Evolutionary conservation across 768 basidiomycete genomes (phyloP).

Genomic region (Suillus tomentosus): DNA sequence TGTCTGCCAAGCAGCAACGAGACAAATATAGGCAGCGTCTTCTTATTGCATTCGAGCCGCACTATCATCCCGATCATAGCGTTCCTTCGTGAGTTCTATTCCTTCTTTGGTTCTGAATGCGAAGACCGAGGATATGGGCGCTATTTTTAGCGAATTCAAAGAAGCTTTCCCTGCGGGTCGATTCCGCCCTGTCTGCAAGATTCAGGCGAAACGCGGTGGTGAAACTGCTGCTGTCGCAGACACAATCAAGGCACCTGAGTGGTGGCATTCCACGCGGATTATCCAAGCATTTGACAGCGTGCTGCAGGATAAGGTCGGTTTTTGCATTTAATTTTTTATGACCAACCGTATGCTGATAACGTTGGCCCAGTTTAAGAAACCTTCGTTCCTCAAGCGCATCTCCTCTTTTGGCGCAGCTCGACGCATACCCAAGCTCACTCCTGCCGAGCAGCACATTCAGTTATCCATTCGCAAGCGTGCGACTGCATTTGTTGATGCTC

Average conservation of each 20-base stretch:
- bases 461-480: conserved; percentile 90
- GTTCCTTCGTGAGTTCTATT: conserved; percentile 58
- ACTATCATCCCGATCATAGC: conserved; percentile 88
- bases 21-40: conserved; percentile 78
- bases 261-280: conserved; percentile 93
- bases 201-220: conserved; percentile 80
- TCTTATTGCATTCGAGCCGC: conserved; percentile 77
- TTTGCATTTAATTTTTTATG: neutral
- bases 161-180: conserved; percentile 92
- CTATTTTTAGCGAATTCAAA: conserved; percentile 75
- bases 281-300: conserved; percentile 90
- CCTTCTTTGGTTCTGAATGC: neutral
- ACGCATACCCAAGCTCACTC: conserved; percentile 70
- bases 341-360: conserved; percentile 10
- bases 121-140: conserved; percentile 14
- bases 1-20: conserved; percentile 78
- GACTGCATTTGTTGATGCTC: conserved; percentile 91
- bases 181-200: conserved; percentile 89
- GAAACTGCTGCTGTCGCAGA: conserved; percentile 84
- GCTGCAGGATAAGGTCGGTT: conserved; percentile 74
- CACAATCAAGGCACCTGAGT: conserved; percentile 85
- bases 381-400: conserved; percentile 83
- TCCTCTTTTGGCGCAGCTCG: conserved; percentile 72
- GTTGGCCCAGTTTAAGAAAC: conserved; percentile 73
- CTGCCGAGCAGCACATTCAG: conserved; percentile 85